Conservation (phyloP, 2,329 filamentous ascomycete genomes). For the Ceratocystis variospora region DNA sequence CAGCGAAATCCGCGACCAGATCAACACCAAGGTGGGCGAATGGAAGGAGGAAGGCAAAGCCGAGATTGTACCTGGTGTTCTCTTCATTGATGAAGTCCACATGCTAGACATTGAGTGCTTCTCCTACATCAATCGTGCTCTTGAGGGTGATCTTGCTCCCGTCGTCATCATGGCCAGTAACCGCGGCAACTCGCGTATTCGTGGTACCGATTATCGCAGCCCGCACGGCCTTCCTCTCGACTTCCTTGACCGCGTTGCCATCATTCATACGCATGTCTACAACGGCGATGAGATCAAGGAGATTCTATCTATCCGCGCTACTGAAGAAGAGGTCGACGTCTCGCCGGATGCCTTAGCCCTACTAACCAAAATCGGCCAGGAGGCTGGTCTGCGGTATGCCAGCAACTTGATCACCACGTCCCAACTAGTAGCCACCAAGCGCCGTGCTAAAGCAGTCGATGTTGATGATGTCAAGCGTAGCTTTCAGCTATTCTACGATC, state of each 20-base stretch:
- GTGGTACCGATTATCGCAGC: slow-evolving; percentile 83
- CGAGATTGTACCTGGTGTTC: slow-evolving; percentile 88
- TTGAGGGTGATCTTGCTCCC: slow-evolving; percentile 87
- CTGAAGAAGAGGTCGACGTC: slow-evolving; percentile 91
- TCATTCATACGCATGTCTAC: slow-evolving; percentile 87
- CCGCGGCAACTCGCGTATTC: slow-evolving; percentile 76
- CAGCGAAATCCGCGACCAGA: slow-evolving; percentile 93
- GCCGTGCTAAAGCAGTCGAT: slow-evolving; percentile 67
- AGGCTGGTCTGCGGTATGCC: slow-evolving; percentile 86
- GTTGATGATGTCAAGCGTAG: slow-evolving; percentile 85
- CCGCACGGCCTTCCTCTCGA: slow-evolving; percentile 91
- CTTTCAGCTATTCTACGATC: slow-evolving; percentile 89
- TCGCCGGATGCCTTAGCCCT: slow-evolving; percentile 81
- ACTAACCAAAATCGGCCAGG: slow-evolving; percentile 87
- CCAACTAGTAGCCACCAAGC: slow-evolving; percentile 73
- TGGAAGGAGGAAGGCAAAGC: slow-evolving; percentile 99
- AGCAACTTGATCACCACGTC: slow-evolving; percentile 95
- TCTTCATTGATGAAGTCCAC: slow-evolving; percentile 98
- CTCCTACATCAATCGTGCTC: slow-evolving; percentile 91
- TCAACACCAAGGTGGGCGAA: slow-evolving; percentile 96
- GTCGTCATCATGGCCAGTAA: slow-evolving; percentile 99
- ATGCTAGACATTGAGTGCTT: slow-evolving; percentile 99
- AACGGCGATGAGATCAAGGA: slow-evolving; percentile 72
- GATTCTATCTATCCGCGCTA: slow-evolving; percentile 81
- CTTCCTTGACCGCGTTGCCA: slow-evolving; percentile 90